phyloP scores from a whole-genome alignment of 306 rosid species.

The Rosa chinensis region DNA sequence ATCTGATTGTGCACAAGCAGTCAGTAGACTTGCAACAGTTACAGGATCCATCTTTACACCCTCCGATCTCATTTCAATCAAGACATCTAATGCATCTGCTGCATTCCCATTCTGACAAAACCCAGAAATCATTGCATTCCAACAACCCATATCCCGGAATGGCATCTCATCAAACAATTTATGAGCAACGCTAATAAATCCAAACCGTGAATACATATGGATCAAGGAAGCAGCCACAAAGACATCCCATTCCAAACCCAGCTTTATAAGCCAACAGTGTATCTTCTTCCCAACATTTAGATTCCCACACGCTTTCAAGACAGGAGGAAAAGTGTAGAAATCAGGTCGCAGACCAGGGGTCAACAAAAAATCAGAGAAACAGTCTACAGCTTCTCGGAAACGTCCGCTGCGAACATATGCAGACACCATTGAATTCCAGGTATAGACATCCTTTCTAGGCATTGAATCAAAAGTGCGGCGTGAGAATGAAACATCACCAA shows the following conservation, averaged over 20 bases:
- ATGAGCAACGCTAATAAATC: slow-evolving; percentile 33
- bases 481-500: slow-evolving; percentile 39
- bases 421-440: slow-evolving; percentile 58
- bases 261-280: slow-evolving; percentile 47
- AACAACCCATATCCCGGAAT: slow-evolving; percentile 44
- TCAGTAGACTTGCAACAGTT: slow-evolving; percentile 42
- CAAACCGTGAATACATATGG: slow-evolving; percentile 49
- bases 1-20: slow-evolving; percentile 44
- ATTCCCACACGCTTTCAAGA: slow-evolving; percentile 45
- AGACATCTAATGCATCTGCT: slow-evolving; percentile 41
- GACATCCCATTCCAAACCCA: slow-evolving; percentile 50
- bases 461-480: slow-evolving; percentile 38
- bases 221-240: slow-evolving; percentile 50
- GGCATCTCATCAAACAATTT: slow-evolving; percentile 40
- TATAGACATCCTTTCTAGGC: slow-evolving; percentile 41
- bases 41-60: slow-evolving; percentile 44
- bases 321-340: slow-evolving; percentile 51
- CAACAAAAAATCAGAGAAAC: slow-evolving; percentile 33
- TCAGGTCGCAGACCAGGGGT: slow-evolving; percentile 41
- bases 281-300: slow-evolving; percentile 42
- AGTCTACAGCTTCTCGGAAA: slow-evolving; percentile 38
- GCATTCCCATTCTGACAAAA: slow-evolving; percentile 45
- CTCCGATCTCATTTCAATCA: slow-evolving; percentile 43
- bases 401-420: slow-evolving; percentile 41
- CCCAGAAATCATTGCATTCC: slow-evolving; percentile 60